phyloP scores from a whole-genome alignment of 306 rosid genomes.

The Pyrus betulifolia region DNA sequence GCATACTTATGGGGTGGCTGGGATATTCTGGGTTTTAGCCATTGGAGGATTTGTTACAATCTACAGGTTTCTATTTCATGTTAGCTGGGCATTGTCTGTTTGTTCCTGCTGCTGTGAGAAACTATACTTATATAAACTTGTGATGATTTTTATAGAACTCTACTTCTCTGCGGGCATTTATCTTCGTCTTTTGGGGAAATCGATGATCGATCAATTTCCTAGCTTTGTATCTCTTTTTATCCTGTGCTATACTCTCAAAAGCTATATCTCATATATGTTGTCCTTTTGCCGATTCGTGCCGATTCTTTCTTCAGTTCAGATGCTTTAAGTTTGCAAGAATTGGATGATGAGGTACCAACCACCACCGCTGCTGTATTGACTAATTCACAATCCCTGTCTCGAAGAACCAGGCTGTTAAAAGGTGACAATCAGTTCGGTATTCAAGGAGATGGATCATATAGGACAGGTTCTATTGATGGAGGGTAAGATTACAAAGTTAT shows the following conservation, averaged over 20 bases:
- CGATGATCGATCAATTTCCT: background rate
- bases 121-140: background rate
- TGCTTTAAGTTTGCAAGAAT: conserved; percentile 58
- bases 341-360: conserved; percentile 80
- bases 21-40: background rate
- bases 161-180: background rate
- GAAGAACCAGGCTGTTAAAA: conserved; percentile 81
- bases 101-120: background rate
- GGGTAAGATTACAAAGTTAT: conserved; percentile 56
- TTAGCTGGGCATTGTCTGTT: background rate
- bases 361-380: conserved; percentile 69
- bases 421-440: conserved; percentile 63
- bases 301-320: conserved; percentile 51
- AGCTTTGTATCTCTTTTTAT: background rate
- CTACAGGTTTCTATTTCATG: background rate
- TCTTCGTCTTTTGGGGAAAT: background rate
- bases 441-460: conserved; percentile 68
- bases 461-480: conserved; percentile 66
- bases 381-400: conserved; percentile 76
- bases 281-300: conserved; percentile 20
- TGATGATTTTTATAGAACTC: background rate
- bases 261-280: background rate
- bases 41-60: background rate
- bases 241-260: background rate
- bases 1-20: background rate